These are phyloP conservation scores for Psophocarpus tetragonolobus DNA, from an alignment of 306 rosid species.

Conservation along the genomic window DNA sequence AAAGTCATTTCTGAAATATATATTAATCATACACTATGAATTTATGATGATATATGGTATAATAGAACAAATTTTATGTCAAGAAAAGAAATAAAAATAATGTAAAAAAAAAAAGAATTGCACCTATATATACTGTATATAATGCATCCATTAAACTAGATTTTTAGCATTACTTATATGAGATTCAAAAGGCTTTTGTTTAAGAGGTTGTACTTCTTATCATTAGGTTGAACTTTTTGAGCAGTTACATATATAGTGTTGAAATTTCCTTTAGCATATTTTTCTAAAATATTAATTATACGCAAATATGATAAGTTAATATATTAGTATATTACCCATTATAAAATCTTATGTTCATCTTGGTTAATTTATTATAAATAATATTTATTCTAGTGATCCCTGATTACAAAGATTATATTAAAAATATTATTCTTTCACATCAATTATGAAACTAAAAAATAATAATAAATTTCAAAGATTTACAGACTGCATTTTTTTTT, in stretches of 20 bases:
- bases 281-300: no score
- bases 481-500: not conserved
- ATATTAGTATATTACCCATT: not conserved
- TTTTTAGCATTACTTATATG: not conserved
- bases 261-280: no score
- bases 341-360: not conserved
- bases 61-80: not conserved
- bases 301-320: not conserved
- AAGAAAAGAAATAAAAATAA: not conserved
- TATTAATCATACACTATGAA: not conserved
- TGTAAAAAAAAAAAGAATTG: not conserved
- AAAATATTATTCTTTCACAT: not conserved
- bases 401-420: no score
- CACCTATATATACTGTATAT: no score
- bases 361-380: not conserved
- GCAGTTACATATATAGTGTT: no score
- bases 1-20: conserved; percentile 49
- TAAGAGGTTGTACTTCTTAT: not conserved
- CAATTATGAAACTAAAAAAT: not conserved
- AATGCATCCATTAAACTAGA: not conserved
- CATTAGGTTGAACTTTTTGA: not conserved
- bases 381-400: not conserved
- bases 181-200: not conserved
- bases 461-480: not conserved
- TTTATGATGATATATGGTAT: not conserved